Evolutionary conservation across 192 early-diverging fungal species (phyloP), one percentile per base, ranked within the genome.

Genomic region (Umbelopsis ramanniana): DNA sequence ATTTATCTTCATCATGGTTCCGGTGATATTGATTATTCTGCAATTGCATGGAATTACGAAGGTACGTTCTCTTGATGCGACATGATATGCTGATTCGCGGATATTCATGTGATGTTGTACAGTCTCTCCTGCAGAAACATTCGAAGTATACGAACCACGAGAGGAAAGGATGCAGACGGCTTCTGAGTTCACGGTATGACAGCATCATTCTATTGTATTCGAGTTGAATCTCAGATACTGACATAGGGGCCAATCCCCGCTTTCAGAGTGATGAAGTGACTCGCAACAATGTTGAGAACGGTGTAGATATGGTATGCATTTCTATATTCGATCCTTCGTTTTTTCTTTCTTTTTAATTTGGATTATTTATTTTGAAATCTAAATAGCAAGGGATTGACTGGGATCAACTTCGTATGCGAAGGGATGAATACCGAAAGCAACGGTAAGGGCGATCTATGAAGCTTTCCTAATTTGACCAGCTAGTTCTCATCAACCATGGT

Each of bases 311-410:
- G 76, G 80, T 81, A 70, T 5, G 53, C 11, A 37, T 8, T 24
- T 21, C 45, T 50, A n/a, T n/a, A n/a, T n/a, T n/a, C n/a, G n/a
- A n/a, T n/a, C n/a, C n/a, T n/a, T n/a, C n/a, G n/a, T n/a, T n/a
- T n/a, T n/a, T n/a, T n/a, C n/a, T n/a, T n/a, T n/a, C n/a, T n/a
- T n/a, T n/a, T n/a, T n/a, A n/a, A n/a, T n/a, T n/a, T n/a, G n/a
- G n/a, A 50, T 29, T 26, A 45, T 46, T 19, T 45, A 45, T 21
- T 10, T 21, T n/a, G 24, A 38, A 66, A 45, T 46, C 6, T 67
- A 0, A 52, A 45, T 52, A 82, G 80, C 80, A 82, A 82, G 80
- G 77, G 23, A 82, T 82, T 47, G 55, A 57, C 6, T 82, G 80
- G 80, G 52, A 60, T 21, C 22, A 70, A 23, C 45, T 75, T 24